Percentiles rank a stretch among this genome's conserved stretches.
These are phyloP conservation scores for Phytopythium chamaehyphon DNA, from an alignment of 352 stramenopile genomes.

Conservation along the genomic window DNA sequence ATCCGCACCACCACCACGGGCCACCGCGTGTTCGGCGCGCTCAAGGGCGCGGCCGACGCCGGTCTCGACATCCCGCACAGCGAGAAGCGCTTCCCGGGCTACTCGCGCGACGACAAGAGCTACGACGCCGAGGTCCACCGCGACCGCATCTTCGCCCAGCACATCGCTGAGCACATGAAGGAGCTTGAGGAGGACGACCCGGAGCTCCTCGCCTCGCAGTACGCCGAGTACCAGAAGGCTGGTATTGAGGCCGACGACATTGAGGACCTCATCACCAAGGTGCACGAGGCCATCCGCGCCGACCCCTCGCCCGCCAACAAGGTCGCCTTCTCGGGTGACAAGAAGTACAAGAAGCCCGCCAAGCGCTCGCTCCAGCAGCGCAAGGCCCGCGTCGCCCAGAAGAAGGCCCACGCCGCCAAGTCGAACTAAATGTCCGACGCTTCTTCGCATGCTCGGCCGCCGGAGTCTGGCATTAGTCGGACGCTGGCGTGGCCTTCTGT, in stretches of 20 bases:
- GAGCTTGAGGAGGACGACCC: conserved; percentile 99
- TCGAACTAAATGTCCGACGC: conserved; percentile 31
- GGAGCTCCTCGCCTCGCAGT: conserved; percentile 97
- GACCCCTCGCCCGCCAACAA: conserved; percentile 93
- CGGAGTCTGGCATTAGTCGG: neutral
- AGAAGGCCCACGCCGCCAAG: conserved; percentile 93
- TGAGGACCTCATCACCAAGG: conserved; percentile 90
- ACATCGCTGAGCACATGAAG: conserved; percentile 99
- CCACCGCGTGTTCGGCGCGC: conserved; percentile 97
- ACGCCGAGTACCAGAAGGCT: conserved; percentile 94
- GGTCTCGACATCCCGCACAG: conserved; percentile 98
- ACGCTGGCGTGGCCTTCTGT: neutral
- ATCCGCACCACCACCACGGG: conserved; percentile 97
- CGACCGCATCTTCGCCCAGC: conserved; percentile 97
- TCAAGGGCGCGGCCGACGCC: conserved; percentile 98
- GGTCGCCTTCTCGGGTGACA: conserved; percentile 89
- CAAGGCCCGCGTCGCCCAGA: conserved; percentile 94
- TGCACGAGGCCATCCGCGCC: conserved; percentile 97
- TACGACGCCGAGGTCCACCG: conserved; percentile 98
- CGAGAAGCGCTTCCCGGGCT: conserved; percentile 99
- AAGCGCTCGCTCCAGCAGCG: conserved; percentile 95
- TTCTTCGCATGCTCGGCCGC: neutral
- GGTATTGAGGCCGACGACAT: conserved; percentile 92
- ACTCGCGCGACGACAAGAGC: conserved; percentile 97
- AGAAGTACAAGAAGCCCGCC: conserved; percentile 91